Conservation (phyloP, 495 filamentous ascomycete genomes). For the Xylaria flabelliformis region DNA sequence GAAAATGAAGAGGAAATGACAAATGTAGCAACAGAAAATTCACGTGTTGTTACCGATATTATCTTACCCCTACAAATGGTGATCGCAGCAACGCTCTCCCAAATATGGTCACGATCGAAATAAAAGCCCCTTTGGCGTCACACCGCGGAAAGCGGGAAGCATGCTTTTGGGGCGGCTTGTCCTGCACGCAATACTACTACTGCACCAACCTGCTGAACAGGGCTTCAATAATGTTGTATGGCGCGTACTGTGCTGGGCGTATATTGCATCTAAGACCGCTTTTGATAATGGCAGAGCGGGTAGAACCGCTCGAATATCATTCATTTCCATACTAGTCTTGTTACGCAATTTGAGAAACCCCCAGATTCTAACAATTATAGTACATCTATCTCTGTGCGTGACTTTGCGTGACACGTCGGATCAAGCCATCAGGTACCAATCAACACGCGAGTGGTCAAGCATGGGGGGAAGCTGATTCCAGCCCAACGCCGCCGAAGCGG, state of each 20-base stretch:
- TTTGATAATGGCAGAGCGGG: slow-evolving; percentile 18
- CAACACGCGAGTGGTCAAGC: slow-evolving; percentile 36
- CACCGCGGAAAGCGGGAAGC: slow-evolving; percentile 31
- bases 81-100: slow-evolving; percentile 12
- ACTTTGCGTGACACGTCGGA: slow-evolving; percentile 24
- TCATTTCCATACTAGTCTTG: background rate
- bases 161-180: slow-evolving; percentile 11
- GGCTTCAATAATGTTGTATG: background rate
- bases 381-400: slow-evolving; percentile 1
- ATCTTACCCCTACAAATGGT: background rate
- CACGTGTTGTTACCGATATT: background rate
- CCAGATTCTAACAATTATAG: slow-evolving; percentile 15
- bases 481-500: slow-evolving; percentile 41
- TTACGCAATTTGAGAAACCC: slow-evolving; percentile 10
- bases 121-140: slow-evolving; percentile 20
- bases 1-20: background rate
- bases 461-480: slow-evolving; percentile 36
- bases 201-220: background rate
- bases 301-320: slow-evolving; percentile 16
- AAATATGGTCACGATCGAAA: slow-evolving; percentile 27
- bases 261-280: background rate
- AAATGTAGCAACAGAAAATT: background rate
- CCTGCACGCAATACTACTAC: slow-evolving; percentile 28
- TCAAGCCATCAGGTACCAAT: slow-evolving; percentile 46
- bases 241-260: slow-evolving; percentile 20